Evolutionary conservation across 2,329 filamentous ascomycete genomes (phyloP).

Genomic region (Penicillium oxalicum): DNA sequence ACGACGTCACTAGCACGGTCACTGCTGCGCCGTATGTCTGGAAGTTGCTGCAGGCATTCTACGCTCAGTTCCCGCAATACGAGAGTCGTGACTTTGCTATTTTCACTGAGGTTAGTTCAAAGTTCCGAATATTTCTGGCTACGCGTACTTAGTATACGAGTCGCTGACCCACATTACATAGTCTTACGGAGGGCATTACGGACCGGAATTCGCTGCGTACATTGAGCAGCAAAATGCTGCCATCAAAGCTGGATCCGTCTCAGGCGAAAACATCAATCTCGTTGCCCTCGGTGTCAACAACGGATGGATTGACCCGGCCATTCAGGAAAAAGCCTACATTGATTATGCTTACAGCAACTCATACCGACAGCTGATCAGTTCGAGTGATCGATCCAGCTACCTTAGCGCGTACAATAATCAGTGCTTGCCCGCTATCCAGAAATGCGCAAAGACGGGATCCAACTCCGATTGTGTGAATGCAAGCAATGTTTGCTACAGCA

Average conservation of each 20-base stretch:
- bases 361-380: conserved; percentile 39
- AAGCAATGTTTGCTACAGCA: conserved; percentile 30
- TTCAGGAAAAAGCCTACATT: conserved; percentile 42
- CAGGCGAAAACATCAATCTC: conserved; percentile 45
- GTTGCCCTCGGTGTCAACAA: conserved; percentile 54
- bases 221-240: conserved; percentile 34
- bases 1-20: conserved; percentile 37
- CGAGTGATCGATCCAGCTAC: conserved; percentile 26
- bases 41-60: conserved; percentile 50
- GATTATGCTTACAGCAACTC: conserved; percentile 45
- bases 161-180: background rate
- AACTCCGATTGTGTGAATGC: conserved; percentile 31
- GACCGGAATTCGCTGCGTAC: conserved; percentile 32
- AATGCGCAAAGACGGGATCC: conserved; percentile 31
- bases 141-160: too few relatives aligned
- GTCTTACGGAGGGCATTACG: conserved; percentile 35
- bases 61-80: conserved; percentile 33
- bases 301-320: conserved; percentile 48
- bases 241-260: conserved; percentile 33
- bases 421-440: conserved; percentile 36
- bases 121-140: too few relatives aligned
- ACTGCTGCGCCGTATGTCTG: conserved; percentile 49
- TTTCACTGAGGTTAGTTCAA: conserved; percentile 24
- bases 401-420: conserved; percentile 29
- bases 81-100: conserved; percentile 34